phyloP scores from a whole-genome alignment of 1,284 basidiomycete species.

The Sparassis latifolia region DNA sequence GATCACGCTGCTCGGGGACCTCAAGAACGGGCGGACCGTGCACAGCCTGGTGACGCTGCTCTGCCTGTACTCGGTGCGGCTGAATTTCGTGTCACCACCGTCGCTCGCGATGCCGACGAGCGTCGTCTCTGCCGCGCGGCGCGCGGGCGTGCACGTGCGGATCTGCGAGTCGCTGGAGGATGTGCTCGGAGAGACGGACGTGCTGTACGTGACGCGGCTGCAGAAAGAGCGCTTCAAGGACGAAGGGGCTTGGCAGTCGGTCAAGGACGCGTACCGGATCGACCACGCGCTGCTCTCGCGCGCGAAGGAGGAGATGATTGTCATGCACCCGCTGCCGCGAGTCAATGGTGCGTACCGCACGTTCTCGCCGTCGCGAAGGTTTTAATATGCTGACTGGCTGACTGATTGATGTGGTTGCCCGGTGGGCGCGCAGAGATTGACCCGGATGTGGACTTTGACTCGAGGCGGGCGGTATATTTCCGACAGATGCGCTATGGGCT shows the following conservation, averaged over 20 bases:
- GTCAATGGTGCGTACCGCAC: constrained; percentile 64
- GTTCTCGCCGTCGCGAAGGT: background rate
- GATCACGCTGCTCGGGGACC: constrained; percentile 91
- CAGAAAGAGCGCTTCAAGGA: constrained; percentile 92
- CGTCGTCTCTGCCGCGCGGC: constrained; percentile 79
- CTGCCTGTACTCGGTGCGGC: constrained; percentile 86
- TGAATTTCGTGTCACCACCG: constrained; percentile 94
- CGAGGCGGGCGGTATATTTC: constrained; percentile 92
- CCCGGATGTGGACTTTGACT: constrained; percentile 97
- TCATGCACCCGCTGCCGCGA: constrained; percentile 96
- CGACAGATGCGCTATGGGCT: constrained; percentile 98
- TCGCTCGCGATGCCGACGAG: constrained; percentile 89
- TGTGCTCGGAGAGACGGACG: constrained; percentile 90
- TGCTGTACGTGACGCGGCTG: constrained; percentile 93
- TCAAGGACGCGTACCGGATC: constrained; percentile 91
- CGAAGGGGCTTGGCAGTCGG: constrained; percentile 81
- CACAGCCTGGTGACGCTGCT: constrained; percentile 94
- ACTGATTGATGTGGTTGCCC: background rate
- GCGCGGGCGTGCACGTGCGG: constrained; percentile 74
- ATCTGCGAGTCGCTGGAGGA: constrained; percentile 87
- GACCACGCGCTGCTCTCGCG: constrained; percentile 89
- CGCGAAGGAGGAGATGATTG: constrained; percentile 95
- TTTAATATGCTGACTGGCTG: background rate
- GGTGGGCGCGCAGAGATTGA: constrained; percentile 71
- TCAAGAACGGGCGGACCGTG: constrained; percentile 98